phyloP scores from a whole-genome alignment of 208 protist species.

The Crithidia thermophila region DNA sequence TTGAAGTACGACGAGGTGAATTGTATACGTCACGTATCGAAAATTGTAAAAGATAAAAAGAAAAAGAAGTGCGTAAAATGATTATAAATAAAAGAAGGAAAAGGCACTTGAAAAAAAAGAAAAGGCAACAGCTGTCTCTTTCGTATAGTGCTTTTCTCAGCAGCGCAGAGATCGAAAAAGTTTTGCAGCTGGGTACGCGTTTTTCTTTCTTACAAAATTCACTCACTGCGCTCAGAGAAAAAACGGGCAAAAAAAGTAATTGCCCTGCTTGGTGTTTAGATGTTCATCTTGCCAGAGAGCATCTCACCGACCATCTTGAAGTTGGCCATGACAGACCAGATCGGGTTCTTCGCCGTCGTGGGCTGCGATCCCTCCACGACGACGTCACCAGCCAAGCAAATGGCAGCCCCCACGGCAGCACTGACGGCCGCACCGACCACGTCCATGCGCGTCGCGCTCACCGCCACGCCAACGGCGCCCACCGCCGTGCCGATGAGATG shows the following conservation, averaged over 20 bases:
- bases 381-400: slow-evolving; percentile 52
- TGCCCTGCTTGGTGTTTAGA: too few relatives aligned
- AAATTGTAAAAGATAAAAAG: not conserved
- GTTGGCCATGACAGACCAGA: slow-evolving; percentile 57
- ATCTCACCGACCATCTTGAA: slow-evolving; percentile 55
- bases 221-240: too few relatives aligned
- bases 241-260: too few relatives aligned
- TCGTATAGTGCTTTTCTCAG: too few relatives aligned
- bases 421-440: slow-evolving; percentile 19
- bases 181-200: too few relatives aligned
- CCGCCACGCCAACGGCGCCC: slow-evolving; percentile 27
- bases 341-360: slow-evolving; percentile 52
- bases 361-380: slow-evolving; percentile 42
- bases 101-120: slow-evolving; percentile 12
- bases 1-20: slow-evolving; percentile 12
- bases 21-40: too few relatives aligned
- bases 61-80: not conserved
- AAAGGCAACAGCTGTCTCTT: slow-evolving; percentile 2
- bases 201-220: too few relatives aligned
- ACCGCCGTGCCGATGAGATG: slow-evolving; percentile 55
- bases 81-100: slow-evolving; percentile 21
- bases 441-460: slow-evolving; percentile 16
- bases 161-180: too few relatives aligned
- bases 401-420: slow-evolving; percentile 27
- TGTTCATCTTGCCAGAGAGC: slow-evolving; percentile 43